Conservation (phyloP, 2,329 filamentous ascomycete species). For the Fusarium liriodendri region DNA sequence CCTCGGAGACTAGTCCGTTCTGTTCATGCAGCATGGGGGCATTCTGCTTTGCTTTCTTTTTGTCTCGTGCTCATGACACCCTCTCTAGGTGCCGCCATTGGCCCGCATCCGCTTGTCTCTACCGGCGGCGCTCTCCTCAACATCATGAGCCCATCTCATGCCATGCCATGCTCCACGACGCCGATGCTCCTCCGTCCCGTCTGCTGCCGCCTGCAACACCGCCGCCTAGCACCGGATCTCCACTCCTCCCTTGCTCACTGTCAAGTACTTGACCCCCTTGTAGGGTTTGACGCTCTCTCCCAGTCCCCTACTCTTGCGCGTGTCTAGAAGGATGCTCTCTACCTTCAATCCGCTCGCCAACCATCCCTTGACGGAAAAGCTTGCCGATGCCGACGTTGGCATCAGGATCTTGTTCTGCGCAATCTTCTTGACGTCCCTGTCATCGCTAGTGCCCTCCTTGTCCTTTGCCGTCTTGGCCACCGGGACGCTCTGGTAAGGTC, state of each 20-base stretch:
- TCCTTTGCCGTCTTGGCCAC: slow-evolving; percentile 50
- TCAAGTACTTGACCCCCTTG: slow-evolving; percentile 98
- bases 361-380: slow-evolving; percentile 77
- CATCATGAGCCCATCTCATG: slow-evolving; percentile 10
- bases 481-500: slow-evolving; percentile 64
- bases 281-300: slow-evolving; percentile 93
- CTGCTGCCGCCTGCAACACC: not conserved
- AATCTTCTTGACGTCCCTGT: slow-evolving; percentile 66
- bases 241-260: slow-evolving; percentile 73
- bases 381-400: slow-evolving; percentile 81
- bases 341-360: slow-evolving; percentile 75
- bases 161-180: not conserved
- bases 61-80: slow-evolving; percentile 4
- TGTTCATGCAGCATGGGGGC: slow-evolving; percentile 11
- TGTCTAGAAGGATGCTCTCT: slow-evolving; percentile 75
- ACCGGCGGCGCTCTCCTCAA: not conserved
- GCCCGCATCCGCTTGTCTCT: slow-evolving; percentile 4
- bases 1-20: slow-evolving; percentile 21
- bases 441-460: slow-evolving; percentile 48
- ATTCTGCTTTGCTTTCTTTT: slow-evolving; percentile 12
- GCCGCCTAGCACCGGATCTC: slow-evolving; percentile 67
- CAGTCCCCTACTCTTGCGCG: slow-evolving; percentile 85
- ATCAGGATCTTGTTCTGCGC: slow-evolving; percentile 81
- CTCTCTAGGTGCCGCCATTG: slow-evolving; percentile 10
- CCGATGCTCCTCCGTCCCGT: slow-evolving; percentile 9